A percentile compares a stretch with the other conserved stretches of the same genome.
Evolutionary conservation across 2,329 filamentous ascomycete species (phyloP).

Genomic region (Aphanoascus verrucosus): DNA sequence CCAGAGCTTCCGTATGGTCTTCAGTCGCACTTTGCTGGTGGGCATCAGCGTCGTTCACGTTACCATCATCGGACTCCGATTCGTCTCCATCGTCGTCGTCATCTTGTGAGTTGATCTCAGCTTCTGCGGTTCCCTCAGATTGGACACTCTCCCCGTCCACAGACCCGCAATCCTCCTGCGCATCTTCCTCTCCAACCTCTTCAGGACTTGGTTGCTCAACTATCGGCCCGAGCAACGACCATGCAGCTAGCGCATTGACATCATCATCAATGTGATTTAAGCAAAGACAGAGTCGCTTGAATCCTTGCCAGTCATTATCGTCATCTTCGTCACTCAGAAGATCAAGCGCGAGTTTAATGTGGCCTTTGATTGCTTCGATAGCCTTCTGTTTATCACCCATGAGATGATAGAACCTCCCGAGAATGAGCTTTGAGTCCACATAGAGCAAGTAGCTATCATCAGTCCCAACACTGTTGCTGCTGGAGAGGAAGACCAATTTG

Average conservation of each 20-base stretch:
- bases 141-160: neutral
- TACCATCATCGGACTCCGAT: neutral
- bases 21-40: neutral
- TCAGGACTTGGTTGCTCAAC: neutral
- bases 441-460: neutral
- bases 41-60: neutral
- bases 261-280: conserved; percentile 21
- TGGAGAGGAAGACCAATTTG: conserved; percentile 11
- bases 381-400: conserved; percentile 18
- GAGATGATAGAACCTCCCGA: conserved; percentile 15
- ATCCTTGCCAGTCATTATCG: conserved; percentile 22
- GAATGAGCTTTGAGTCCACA: conserved; percentile 8
- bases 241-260: conserved; percentile 21
- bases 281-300: conserved; percentile 16
- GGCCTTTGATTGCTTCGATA: conserved; percentile 16
- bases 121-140: neutral
- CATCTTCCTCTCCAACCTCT: neutral
- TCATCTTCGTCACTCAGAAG: conserved; percentile 23
- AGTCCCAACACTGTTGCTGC: neutral
- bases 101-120: neutral
- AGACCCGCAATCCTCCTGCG: neutral
- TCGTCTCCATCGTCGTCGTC: conserved; percentile 1
- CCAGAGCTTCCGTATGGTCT: neutral
- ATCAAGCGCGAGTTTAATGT: conserved; percentile 22
- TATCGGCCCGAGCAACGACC: conserved; percentile 20